Base-by-base conservation (phyloP, 1,284 basidiomycete species). In the Trichosporon sp. region DNA sequence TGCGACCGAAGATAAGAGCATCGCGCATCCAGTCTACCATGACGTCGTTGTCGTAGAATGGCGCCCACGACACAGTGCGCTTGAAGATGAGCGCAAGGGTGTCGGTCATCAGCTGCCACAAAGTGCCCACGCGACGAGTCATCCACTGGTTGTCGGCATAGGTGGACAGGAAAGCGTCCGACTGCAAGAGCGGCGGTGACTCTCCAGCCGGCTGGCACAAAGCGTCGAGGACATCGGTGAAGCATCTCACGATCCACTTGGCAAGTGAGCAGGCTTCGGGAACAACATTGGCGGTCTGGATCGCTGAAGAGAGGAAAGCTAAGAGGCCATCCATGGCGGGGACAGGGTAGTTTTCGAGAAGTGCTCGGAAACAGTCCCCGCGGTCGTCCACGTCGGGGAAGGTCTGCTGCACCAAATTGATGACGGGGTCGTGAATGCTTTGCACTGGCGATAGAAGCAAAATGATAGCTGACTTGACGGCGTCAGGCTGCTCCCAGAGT, bases 21-120 rank as follows among this genome's bases (percentile, higher is more conserved):
- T 97, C 95, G 66, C 93, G 87, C 95, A 98, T 96, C 94, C 94
- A 98, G 56, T 88, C 85, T 25, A 89, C 85, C 93, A 98, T 95
- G 60, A 88, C 87, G 31, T 87, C 85, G 71, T 86, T 87, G 65
- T 90, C 88, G 75, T 91, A 91, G 73, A 85, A 89, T 10, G 82
- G 79, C 0, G 95, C 86, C 94, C 94, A 98, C 21, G 82, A 75
- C 0, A 89, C 88, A 3, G 92, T 94, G 60, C 86, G 85, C 71
- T 86, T 86, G 81, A 95, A 95, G 68, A 97, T 92, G 60, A 89
- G 83, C 0, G 89, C 85, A 56, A 95, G 85, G 4, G 90, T 86
- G 60, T 85, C 84, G 10, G 89, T 88, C 90, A 96, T 92, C 34
- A 87, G 79, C 49, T 83, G 83, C 94, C 94, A 97, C 40, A 95